Conservation (phyloP, 768 basidiomycete genomes). For the Termitomyces sp. region DNA sequence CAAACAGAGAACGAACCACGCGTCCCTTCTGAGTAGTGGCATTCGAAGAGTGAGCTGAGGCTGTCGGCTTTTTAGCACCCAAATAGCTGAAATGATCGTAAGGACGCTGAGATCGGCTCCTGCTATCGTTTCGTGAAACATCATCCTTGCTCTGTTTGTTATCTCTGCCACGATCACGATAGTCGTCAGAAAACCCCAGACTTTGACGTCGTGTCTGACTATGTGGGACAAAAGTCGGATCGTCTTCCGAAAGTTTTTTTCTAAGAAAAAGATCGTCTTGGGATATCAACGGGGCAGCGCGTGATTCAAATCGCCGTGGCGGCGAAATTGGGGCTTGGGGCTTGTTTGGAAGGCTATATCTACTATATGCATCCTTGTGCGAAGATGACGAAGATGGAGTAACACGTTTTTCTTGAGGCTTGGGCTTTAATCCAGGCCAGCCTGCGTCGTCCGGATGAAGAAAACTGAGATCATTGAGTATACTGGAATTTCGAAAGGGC, state of each 20-base stretch:
- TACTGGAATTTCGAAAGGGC: not conserved
- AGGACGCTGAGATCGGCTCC: constrained; percentile 9
- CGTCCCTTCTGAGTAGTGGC: not conserved
- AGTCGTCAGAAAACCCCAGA: constrained; percentile 6
- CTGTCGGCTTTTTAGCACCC: constrained; percentile 12
- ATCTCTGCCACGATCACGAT: constrained; percentile 10
- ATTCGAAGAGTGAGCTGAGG: not conserved
- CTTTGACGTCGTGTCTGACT: constrained; percentile 7
- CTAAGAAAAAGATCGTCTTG: constrained; percentile 42
- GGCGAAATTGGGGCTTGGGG: constrained; percentile 5
- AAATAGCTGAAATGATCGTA: constrained; percentile 12
- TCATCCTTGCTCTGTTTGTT: constrained; percentile 8
- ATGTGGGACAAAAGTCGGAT: constrained; percentile 6
- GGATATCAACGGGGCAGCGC: constrained; percentile 35
- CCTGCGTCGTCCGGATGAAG: constrained; percentile 48
- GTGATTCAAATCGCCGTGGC: constrained; percentile 18
- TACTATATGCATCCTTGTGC: not conserved
- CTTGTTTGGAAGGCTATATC: constrained; percentile 6
- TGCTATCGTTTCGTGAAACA: constrained; percentile 3
- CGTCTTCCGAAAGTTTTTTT: constrained; percentile 26
- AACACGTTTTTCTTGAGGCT: constrained; percentile 14
- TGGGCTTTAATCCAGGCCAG: constrained; percentile 31
- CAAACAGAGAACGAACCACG: constrained; percentile 4
- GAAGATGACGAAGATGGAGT: constrained; percentile 4
- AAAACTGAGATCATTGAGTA: constrained; percentile 27